These are phyloP conservation scores for Neonectria hederae DNA, from an alignment of 2,329 filamentous ascomycete genomes.

Conservation along the genomic window DNA sequence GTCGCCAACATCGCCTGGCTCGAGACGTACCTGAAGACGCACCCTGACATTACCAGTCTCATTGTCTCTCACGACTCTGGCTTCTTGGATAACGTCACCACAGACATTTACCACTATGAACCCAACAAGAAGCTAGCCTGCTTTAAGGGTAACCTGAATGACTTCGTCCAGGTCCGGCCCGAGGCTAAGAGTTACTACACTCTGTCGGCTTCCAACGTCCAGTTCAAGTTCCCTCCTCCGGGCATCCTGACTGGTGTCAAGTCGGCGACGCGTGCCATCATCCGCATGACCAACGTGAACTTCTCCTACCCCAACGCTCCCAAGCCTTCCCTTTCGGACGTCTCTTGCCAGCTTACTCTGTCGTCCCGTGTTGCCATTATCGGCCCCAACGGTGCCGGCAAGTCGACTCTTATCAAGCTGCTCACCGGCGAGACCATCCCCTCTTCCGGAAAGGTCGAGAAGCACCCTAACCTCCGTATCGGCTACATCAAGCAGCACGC, in stretches of 20 bases:
- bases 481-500: constrained; percentile 99
- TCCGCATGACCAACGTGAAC: constrained; percentile 91
- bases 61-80: constrained; percentile 99
- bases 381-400: constrained; percentile 96
- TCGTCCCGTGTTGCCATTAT: constrained; percentile 97
- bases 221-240: constrained; percentile 98
- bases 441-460: constrained; percentile 87
- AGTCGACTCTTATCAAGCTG: constrained; percentile 97
- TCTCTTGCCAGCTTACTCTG: constrained; percentile 86
- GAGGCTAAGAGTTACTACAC: constrained; percentile 99
- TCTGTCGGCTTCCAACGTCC: constrained; percentile 83
- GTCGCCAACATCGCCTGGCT: constrained; percentile 97
- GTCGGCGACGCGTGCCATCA: constrained; percentile 90
- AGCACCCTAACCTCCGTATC: constrained; percentile 98
- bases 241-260: constrained; percentile 96
- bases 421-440: constrained; percentile 92
- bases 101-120: constrained; percentile 99
- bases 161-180: constrained; percentile 88
- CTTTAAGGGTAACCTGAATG: constrained; percentile 84
- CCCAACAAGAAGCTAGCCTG: constrained; percentile 89
- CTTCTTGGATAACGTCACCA: constrained; percentile 97
- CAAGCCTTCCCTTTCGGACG: constrained; percentile 88
- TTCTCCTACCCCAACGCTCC: constrained; percentile 92
- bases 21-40: constrained; percentile 92
- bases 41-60: constrained; percentile 94